phyloP scores from a whole-genome alignment of 306 rosid genomes.

The Hippophae tibetana region DNA sequence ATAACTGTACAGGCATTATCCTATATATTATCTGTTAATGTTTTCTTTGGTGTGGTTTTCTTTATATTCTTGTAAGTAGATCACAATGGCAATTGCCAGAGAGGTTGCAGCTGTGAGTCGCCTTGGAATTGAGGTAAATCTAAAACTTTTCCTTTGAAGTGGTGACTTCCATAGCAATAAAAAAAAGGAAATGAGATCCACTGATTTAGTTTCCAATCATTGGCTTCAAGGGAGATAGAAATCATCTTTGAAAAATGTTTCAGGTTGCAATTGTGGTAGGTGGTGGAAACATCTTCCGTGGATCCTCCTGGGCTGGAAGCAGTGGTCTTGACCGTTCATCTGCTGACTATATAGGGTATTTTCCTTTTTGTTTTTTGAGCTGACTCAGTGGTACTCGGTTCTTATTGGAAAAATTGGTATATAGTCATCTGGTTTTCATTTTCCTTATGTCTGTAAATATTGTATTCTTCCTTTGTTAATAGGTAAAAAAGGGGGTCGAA shows the following conservation, averaged over 20 bases:
- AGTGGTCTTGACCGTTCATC: constrained; percentile 94
- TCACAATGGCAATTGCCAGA: constrained; percentile 89
- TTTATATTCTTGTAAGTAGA: constrained; percentile 26
- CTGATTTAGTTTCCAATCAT: neutral
- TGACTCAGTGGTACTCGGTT: neutral
- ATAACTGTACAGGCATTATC: neutral
- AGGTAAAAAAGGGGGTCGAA: too few relatives aligned
- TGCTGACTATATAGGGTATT: constrained; percentile 91
- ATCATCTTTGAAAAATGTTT: constrained; percentile 28
- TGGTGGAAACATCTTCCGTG: constrained; percentile 95
- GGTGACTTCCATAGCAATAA: neutral
- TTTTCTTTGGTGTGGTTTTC: constrained; percentile 6
- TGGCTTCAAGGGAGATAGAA: neutral
- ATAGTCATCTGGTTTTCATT: neutral
- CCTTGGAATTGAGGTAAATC: constrained; percentile 88
- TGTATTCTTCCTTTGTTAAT: too few relatives aligned
- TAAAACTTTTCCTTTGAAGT: neutral
- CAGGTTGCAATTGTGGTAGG: constrained; percentile 98
- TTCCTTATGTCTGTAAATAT: neutral
- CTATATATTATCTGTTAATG: neutral
- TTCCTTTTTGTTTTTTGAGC: constrained; percentile 5
- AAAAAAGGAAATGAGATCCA: neutral
- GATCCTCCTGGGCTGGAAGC: constrained; percentile 82
- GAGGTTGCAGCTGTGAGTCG: constrained; percentile 94
- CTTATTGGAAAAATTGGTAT: neutral